Evolutionary conservation across 164 flowering plant genomes (phyloP).

Genomic region (Sextonia rubra): DNA sequence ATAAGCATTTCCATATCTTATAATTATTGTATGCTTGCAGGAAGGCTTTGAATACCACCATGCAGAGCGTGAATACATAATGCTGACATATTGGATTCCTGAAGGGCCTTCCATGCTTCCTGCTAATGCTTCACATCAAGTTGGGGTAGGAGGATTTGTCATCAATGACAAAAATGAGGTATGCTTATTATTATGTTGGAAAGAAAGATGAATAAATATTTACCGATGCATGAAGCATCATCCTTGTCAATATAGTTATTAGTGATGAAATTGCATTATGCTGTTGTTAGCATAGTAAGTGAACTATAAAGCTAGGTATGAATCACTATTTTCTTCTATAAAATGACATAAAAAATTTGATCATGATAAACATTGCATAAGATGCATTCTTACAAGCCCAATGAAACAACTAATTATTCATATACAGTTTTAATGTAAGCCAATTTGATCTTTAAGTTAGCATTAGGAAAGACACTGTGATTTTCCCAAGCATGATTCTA

Average conservation of each 20-base stretch:
- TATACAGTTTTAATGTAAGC: too few relatives aligned
- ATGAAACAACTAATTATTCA: too few relatives aligned
- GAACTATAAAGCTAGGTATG: neutral
- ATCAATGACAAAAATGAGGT: conserved; percentile 81
- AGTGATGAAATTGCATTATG: neutral
- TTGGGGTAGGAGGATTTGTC: conserved; percentile 92
- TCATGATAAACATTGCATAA: neutral
- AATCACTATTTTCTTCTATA: neutral
- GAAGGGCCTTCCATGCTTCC: conserved; percentile 83
- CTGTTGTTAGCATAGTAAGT: neutral
- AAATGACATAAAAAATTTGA: neutral
- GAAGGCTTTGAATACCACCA: conserved; percentile 90
- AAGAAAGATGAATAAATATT: neutral
- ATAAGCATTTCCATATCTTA: neutral
- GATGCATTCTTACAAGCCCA: neutral
- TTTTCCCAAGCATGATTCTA: neutral
- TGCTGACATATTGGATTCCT: conserved; percentile 93
- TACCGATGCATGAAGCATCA: neutral
- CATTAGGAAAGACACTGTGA: neutral
- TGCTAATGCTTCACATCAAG: conserved; percentile 81
- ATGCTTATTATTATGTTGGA: neutral
- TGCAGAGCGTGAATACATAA: conserved; percentile 72
- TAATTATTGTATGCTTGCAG: conserved; percentile 31
- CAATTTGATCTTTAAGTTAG: neutral
- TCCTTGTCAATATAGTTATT: neutral